Evolutionary conservation across 495 filamentous ascomycete species (phyloP).

Genomic region (Hypomontagnella submonticulosa): DNA sequence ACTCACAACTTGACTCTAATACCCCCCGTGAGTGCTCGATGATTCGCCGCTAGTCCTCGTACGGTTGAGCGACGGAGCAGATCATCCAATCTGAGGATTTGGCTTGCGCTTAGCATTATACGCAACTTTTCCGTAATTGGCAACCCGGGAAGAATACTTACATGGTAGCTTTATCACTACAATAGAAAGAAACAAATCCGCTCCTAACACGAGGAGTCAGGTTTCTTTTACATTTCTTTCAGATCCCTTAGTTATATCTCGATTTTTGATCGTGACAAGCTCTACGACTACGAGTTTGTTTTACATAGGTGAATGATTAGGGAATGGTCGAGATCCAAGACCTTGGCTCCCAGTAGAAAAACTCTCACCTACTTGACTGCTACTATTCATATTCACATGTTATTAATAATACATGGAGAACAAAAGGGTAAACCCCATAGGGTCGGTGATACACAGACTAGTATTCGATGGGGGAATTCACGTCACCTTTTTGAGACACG

Average conservation of each 20-base stretch:
- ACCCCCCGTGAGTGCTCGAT: not conserved
- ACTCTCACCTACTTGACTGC: not conserved
- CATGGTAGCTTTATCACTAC: not conserved
- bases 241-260: too few species aligned
- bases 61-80: not conserved
- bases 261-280: too few species aligned
- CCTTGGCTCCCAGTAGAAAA: too few species aligned
- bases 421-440: not conserved
- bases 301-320: too few species aligned
- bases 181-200: too few species aligned
- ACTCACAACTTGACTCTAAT: slow-evolving; percentile 1
- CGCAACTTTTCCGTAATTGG: slow-evolving; percentile 13
- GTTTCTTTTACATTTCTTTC: too few species aligned
- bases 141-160: slow-evolving; percentile 24
- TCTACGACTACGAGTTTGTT: too few species aligned
- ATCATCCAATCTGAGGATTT: slow-evolving; percentile 12
- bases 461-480: slow-evolving; percentile 4
- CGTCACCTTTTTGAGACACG: slow-evolving; percentile 15
- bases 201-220: too few species aligned
- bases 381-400: slow-evolving; percentile 22
- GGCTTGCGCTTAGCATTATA: slow-evolving; percentile 5
- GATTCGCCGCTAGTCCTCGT: slow-evolving; percentile 16
- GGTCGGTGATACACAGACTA: not conserved
- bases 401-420: slow-evolving; percentile 18
- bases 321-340: too few species aligned